Conservation (phyloP, 305 asterid genomes). For the Euphrasia arctica region DNA sequence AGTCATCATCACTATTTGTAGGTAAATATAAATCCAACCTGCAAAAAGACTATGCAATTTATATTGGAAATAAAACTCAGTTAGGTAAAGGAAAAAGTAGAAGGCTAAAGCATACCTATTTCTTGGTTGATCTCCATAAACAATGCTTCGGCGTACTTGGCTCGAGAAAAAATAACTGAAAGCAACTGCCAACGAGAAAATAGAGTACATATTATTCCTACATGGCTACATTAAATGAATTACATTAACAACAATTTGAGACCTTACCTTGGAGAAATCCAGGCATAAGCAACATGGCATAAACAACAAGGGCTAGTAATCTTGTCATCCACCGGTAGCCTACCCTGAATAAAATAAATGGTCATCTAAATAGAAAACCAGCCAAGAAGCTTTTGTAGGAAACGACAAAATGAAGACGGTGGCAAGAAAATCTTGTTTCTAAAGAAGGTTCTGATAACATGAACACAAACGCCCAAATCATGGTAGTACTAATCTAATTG, state of each 20-base stretch:
- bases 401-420: constrained; percentile 15
- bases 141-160: constrained; percentile 74
- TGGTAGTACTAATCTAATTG: neutral
- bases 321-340: constrained; percentile 95
- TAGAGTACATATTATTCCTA: constrained; percentile 4
- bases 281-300: constrained; percentile 93
- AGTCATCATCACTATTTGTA: constrained; percentile 38
- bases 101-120: constrained; percentile 52
- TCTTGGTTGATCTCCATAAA: constrained; percentile 88
- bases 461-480: constrained; percentile 9
- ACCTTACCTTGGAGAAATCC: constrained; percentile 93
- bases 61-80: constrained; percentile 21
- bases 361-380: constrained; percentile 25
- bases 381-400: neutral
- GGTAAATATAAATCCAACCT: constrained; percentile 97
- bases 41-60: constrained; percentile 28
- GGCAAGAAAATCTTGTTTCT: constrained; percentile 13
- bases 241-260: constrained; percentile 4
- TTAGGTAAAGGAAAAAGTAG: constrained; percentile 12
- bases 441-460: neutral
- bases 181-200: constrained; percentile 66
- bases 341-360: constrained; percentile 63
- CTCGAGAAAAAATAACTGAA: constrained; percentile 77
- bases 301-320: constrained; percentile 72
- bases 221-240: constrained; percentile 24